phyloP scores from a whole-genome alignment of 352 stramenopile species.

The Peronospora farinosa region DNA sequence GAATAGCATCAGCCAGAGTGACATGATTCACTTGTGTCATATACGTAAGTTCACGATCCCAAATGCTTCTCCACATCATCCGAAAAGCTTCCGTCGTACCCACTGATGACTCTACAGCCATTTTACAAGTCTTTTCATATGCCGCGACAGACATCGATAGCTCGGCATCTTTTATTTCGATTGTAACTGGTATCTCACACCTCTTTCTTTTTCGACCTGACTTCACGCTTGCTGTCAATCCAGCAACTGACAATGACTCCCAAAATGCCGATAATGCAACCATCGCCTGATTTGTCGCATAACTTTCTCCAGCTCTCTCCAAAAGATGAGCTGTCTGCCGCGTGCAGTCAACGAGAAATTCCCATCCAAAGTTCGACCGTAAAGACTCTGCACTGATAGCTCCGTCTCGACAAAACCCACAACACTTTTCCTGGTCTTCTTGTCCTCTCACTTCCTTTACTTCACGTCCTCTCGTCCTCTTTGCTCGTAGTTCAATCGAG shows the following conservation, averaged over 20 bases:
- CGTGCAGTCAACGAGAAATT: conserved; percentile 23
- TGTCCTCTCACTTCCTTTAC: neutral
- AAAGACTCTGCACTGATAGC: conserved; percentile 12
- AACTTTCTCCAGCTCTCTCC: conserved; percentile 19
- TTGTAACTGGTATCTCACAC: conserved; percentile 9
- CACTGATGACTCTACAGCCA: neutral
- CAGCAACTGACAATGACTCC: conserved; percentile 12
- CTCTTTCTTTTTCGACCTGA: conserved; percentile 12
- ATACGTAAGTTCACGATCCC: conserved; percentile 26
- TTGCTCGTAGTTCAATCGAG: conserved; percentile 6
- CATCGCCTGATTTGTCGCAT: conserved; percentile 19
- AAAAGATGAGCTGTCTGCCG: conserved; percentile 14
- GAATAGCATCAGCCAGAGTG: conserved; percentile 21
- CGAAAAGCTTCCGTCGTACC: neutral
- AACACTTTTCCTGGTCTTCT: conserved; percentile 5
- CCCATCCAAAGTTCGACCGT: conserved; percentile 14
- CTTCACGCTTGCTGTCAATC: conserved; percentile 3
- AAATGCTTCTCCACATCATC: conserved; percentile 32
- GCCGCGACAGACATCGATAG: conserved; percentile 7
- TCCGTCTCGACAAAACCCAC: conserved; percentile 26
- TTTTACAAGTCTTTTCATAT: conserved; percentile 18
- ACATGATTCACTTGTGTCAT: conserved; percentile 8
- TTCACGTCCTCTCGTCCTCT: conserved; percentile 10
- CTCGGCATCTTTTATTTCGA: neutral
- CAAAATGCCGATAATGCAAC: conserved; percentile 20